Evolutionary conservation across 495 filamentous ascomycete species (phyloP).

Genomic region (Saxophila tyrrhenica): DNA sequence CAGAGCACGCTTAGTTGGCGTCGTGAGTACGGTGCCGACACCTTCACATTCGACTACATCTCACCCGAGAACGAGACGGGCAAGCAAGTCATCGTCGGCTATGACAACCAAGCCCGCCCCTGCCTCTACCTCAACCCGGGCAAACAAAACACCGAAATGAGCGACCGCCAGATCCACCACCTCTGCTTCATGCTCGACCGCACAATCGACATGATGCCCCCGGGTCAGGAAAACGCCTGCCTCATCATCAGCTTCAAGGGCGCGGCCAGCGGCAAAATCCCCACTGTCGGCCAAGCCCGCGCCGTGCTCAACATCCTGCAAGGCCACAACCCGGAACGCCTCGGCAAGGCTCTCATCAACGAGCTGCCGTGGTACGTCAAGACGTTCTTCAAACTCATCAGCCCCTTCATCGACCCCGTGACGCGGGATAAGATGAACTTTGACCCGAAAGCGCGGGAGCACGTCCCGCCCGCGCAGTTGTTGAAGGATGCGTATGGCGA

Average conservation of each 20-base stretch:
- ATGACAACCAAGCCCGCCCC: constrained; percentile 68
- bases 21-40: constrained; percentile 66
- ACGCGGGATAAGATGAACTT: constrained; percentile 90
- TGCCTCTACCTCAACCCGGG: constrained; percentile 83
- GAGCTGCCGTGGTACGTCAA: constrained; percentile 81
- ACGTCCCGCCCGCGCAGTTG: constrained; percentile 68
- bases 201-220: constrained; percentile 72
- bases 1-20: constrained; percentile 76
- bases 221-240: constrained; percentile 73
- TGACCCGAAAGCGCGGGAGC: constrained; percentile 70
- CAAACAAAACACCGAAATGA: constrained; percentile 81
- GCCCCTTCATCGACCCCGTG: constrained; percentile 86
- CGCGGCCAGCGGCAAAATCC: constrained; percentile 61
- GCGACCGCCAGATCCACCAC: constrained; percentile 84
- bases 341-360: constrained; percentile 79
- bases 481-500: constrained; percentile 52
- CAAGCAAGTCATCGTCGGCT: constrained; percentile 82
- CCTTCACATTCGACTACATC: constrained; percentile 70
- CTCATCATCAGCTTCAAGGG: constrained; percentile 84
- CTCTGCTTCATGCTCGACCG: constrained; percentile 92
- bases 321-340: constrained; percentile 83
- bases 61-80: constrained; percentile 88
- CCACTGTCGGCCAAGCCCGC: constrained; percentile 61
- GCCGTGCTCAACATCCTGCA: constrained; percentile 80
- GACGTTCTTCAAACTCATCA: constrained; percentile 90